Evolutionary conservation across 257 asterid species (phyloP).

Genomic region (Capsicum pubescens): DNA sequence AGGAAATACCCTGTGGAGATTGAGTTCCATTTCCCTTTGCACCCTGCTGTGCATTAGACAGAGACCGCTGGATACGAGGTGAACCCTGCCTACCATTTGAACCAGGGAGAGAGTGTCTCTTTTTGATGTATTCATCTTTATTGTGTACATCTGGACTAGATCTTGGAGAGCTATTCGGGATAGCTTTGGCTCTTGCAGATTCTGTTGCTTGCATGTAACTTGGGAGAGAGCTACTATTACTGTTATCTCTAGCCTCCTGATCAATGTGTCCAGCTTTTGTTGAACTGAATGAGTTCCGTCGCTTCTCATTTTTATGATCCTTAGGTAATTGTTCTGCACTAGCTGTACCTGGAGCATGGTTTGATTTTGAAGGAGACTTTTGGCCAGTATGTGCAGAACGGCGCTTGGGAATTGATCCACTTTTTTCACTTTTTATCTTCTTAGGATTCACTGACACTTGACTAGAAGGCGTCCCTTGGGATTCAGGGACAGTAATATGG

Average conservation of each 20-base stretch:
- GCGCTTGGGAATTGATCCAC: conserved; percentile 52
- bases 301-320: conserved; percentile 65
- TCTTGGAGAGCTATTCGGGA: conserved; percentile 76
- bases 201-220: conserved; percentile 99
- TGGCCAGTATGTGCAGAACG: conserved; percentile 57
- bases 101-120: conserved; percentile 87
- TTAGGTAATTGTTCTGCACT: conserved; percentile 62
- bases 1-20: conserved; percentile 83
- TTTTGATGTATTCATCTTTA: conserved; percentile 67
- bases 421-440: conserved; percentile 60
- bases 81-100: conserved; percentile 81
- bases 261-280: conserved; percentile 61
- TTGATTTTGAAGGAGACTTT: conserved; percentile 47
- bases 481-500: conserved; percentile 62
- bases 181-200: conserved; percentile 93
- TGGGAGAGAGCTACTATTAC: conserved; percentile 74
- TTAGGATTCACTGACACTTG: conserved; percentile 66
- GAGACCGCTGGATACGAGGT: conserved; percentile 73
- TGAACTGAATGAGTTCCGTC: conserved; percentile 76
- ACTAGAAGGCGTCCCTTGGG: conserved; percentile 82
- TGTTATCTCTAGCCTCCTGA: conserved; percentile 86
- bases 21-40: conserved; percentile 67
- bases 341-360: conserved; percentile 56
- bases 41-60: conserved; percentile 74
- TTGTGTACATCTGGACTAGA: conserved; percentile 91